Base-by-base conservation (phyloP, 306 rosid species). In the Vigna trinervia region DNA sequence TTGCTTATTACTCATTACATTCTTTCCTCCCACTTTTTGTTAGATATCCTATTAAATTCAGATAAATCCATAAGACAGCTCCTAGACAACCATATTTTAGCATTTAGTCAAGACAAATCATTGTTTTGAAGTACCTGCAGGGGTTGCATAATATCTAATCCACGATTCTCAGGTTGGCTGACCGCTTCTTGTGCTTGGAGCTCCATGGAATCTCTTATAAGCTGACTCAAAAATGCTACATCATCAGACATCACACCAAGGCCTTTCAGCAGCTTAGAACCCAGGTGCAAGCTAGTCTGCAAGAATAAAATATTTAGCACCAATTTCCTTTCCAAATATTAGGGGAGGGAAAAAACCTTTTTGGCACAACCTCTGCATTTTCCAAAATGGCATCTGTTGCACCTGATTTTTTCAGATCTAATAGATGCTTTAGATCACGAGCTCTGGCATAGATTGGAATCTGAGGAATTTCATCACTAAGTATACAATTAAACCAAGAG, bases 161-260 rank as follows among this genome's bases (percentile, higher is more conserved):
- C 96, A 28, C 80, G 87, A 60, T 78, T 67, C 45, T 88, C 91
- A 20, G 85, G 78, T 67, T 78, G 78, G 82, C n/a, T 50, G 20
- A 81, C 77, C 63, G 74, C 89, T 50, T 84, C 98, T 83, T 96
- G 90, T 73, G 97, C 99, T 90, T 91, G 97, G 50, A 77, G 76
- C 81, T 91, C 99, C 97, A 96, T 92, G 62, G 98, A 91, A 85
- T 92, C 91, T 46, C 97, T 92, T 71, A 91, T 80, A 67, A 92
- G 86, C 82, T 85, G 97, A 68, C 98, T 88, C 78, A 96, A 88
- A 84, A 91, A 96, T 82, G 81, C 79, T 75, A 96, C 99, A 81
- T 96, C 98, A 61, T 96, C 99, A 4, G 99, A 96, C 99, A 91
- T 96, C 80, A 91, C 88, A 30, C 99, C 99, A 8, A 96, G 88